Evolutionary conservation across 2,329 filamentous ascomycete species (phyloP), one percentile per base, ranked within the genome.

Genomic region (Cryphonectria naterciae): DNA sequence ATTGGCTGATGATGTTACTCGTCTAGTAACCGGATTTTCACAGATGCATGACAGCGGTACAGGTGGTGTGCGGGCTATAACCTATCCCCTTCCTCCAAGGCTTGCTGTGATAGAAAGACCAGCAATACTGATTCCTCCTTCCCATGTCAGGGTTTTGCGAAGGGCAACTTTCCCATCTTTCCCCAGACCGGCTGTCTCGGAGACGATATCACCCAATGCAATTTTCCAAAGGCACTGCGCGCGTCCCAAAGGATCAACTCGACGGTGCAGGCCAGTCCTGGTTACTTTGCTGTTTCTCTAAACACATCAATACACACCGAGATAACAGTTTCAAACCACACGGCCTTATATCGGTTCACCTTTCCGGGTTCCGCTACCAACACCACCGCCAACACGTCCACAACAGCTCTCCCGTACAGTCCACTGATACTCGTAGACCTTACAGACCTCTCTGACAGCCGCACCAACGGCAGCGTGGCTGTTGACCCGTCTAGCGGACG

Each of bases 351-450:
- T 74, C 81, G 82, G 35, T 87, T 88, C 77, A 82, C 81, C 2
- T 87, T 87, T 69, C 80, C 80, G 13, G 66, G 62, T 13, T 22
- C 62, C n/a, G 52, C 65, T 19, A 41, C 68, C 13, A 52, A 17
- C 22, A 62, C 43, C 28, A 54, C 19, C 25, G 77, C 76, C 22
- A 75, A 75, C 46, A 73, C 75, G 54, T 68, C 74, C 69, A 67
- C 77, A 15, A 76, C 78, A 15, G 72, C 77, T 58, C 80, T 79
- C 19, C 80, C 81, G 4, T 77, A 83, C 15, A 83, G 81, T 69
- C 86, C 86, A 11, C 72, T 87, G 7, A 81, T 88, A 32, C 78
- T 86, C 56, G 77, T 86, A 7, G 86, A 88, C 72, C 77, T 88
- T 32, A 85, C 82, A 0, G 86, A 88, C 75, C 79, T 88, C 3